Evolutionary conservation across 495 filamentous ascomycete genomes (phyloP).

Genomic region (Penicillium salamii): DNA sequence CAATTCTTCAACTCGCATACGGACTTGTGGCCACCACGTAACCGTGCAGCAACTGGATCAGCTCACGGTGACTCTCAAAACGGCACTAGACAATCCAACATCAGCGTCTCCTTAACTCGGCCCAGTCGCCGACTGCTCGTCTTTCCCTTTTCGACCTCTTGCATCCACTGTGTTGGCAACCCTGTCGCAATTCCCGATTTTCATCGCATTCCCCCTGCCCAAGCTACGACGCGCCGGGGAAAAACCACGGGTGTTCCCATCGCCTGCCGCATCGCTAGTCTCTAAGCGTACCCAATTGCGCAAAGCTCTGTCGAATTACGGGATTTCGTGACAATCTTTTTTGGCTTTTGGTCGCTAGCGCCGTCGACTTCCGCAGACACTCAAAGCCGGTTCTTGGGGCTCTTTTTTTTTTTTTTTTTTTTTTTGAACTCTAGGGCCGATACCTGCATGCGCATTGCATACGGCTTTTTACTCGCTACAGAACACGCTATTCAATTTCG

Average conservation of each 20-base stretch:
- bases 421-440: conserved; percentile 13
- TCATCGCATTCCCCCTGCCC: conserved; percentile 16
- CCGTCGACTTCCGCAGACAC: conserved; percentile 23
- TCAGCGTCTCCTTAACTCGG: conserved; percentile 28
- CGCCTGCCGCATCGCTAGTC: conserved; percentile 22
- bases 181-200: conserved; percentile 29
- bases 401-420: too few relatives aligned
- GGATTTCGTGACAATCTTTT: conserved; percentile 14
- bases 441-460: conserved; percentile 17
- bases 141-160: conserved; percentile 43
- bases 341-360: conserved; percentile 14
- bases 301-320: conserved; percentile 2
- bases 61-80: conserved; percentile 25
- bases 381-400: conserved; percentile 17
- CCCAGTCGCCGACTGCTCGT: conserved; percentile 36
- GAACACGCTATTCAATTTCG: conserved; percentile 11
- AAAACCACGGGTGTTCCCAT: conserved; percentile 30
- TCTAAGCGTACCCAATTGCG: conserved; percentile 25
- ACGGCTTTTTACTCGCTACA: conserved; percentile 15
- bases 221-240: conserved; percentile 18
- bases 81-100: conserved; percentile 32
- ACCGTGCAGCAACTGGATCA: conserved; percentile 39
- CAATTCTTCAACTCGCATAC: conserved; percentile 25
- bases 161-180: conserved; percentile 44
- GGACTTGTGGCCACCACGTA: conserved; percentile 39